These are phyloP conservation scores for Alternaria incomplexa DNA, from an alignment of 2,329 filamentous ascomycete genomes.

Conservation along the genomic window DNA sequence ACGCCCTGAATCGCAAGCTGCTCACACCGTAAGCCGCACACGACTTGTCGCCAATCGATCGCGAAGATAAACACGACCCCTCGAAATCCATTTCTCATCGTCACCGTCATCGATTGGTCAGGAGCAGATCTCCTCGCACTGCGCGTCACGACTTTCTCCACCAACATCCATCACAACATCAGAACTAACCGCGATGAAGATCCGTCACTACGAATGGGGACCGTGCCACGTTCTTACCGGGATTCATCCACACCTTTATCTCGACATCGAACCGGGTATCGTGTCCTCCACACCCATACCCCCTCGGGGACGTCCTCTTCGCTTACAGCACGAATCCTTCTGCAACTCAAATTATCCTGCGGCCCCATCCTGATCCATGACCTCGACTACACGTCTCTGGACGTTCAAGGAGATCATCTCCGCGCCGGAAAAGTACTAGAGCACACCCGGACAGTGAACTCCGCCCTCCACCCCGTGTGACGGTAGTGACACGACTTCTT, in stretches of 20 bases:
- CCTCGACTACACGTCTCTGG: not conserved
- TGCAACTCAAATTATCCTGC: not conserved
- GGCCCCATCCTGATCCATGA: not conserved
- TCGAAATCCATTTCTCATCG: not conserved
- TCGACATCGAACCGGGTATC: not conserved
- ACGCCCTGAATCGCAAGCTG: not conserved
- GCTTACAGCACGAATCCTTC: not conserved
- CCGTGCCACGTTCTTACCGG: not conserved
- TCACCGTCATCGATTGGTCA: not conserved
- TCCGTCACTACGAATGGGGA: not conserved
- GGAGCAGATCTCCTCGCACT: not conserved
- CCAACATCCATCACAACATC: not conserved
- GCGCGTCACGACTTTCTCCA: not conserved
- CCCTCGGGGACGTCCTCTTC: not conserved
- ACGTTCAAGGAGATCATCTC: not conserved
- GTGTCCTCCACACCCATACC: not conserved
- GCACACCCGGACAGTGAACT: not conserved
- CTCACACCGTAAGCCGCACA: not conserved
- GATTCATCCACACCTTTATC: not conserved
- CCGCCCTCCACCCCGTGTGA: not conserved
- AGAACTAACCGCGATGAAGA: not conserved
- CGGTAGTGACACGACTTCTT: not conserved
- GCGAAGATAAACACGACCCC: not conserved
- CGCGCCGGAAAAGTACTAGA: not conserved
- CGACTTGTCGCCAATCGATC: not conserved